phyloP scores from a whole-genome alignment of 2,329 filamentous ascomycete genomes.

The Cladosporium cucumerinum region DNA sequence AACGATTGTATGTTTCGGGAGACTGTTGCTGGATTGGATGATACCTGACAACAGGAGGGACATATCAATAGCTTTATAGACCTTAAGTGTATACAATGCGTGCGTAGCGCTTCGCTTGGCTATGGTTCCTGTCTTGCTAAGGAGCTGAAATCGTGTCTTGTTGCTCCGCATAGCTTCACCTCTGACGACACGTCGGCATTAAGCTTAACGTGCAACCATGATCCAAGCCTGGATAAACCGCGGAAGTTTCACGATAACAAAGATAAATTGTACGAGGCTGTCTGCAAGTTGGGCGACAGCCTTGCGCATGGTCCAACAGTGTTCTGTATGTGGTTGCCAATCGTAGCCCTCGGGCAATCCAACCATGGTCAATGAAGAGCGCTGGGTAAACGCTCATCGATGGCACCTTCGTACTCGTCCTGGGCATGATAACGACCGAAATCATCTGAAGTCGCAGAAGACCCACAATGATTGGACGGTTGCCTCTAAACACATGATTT shows the following conservation, averaged over 20 bases:
- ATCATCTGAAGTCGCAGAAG: not conserved
- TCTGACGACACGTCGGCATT: not conserved
- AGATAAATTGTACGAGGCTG: not conserved
- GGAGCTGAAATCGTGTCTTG: not conserved
- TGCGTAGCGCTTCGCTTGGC: not conserved
- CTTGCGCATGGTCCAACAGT: not conserved
- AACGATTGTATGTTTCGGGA: not conserved
- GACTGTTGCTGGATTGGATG: not conserved
- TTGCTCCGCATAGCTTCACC: not conserved
- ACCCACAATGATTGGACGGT: not conserved
- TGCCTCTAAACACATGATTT: not conserved
- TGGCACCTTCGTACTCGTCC: not conserved
- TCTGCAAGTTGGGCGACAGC: not conserved
- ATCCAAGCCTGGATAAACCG: not conserved
- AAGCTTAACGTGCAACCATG: not conserved
- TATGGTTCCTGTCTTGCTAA: not conserved
- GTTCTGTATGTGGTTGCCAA: not conserved
- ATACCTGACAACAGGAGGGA: not conserved
- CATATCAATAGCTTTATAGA: not conserved
- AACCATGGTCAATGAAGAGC: not conserved
- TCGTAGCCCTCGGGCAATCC: not conserved
- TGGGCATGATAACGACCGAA: not conserved
- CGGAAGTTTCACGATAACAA: not conserved
- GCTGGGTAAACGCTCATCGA: not conserved
- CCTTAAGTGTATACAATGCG: not conserved